phyloP scores from a whole-genome alignment of 2,329 filamentous ascomycete genomes.

The Akanthomyces muscarius region DNA sequence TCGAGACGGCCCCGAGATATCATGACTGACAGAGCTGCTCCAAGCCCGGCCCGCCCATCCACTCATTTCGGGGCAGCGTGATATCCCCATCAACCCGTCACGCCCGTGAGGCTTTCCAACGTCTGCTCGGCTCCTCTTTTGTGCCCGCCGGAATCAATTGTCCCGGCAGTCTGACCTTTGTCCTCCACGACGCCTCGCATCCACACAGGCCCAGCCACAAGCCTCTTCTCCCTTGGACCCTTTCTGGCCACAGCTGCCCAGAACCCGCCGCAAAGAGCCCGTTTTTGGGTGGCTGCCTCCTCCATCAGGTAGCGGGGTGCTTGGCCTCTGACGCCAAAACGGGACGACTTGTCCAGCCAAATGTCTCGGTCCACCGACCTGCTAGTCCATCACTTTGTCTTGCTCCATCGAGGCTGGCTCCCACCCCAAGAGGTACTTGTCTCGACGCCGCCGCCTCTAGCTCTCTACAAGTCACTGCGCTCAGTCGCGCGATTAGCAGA shows the following conservation, averaged over 20 bases:
- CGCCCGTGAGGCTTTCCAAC: conserved; percentile 7
- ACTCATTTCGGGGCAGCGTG: not conserved
- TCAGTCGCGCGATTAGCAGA: conserved; percentile 15
- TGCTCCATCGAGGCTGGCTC: conserved; percentile 3
- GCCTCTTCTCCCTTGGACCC: conserved; percentile 11
- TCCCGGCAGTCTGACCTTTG: not conserved
- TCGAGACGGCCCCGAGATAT: not conserved
- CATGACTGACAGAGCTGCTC: not conserved
- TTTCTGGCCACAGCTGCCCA: conserved; percentile 1
- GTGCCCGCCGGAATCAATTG: not conserved
- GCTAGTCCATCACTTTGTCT: conserved; percentile 10
- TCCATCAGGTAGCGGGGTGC: conserved; percentile 8
- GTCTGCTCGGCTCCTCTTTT: not conserved
- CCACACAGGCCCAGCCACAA: not conserved
- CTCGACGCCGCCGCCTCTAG: not conserved
- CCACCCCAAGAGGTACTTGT: not conserved
- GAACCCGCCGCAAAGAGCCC: conserved; percentile 1
- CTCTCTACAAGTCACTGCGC: conserved; percentile 4
- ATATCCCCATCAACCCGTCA: not conserved
- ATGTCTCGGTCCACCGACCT: conserved; percentile 12
- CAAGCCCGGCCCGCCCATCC: not conserved
- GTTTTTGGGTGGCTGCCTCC: conserved; percentile 8
- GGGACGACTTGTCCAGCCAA: conserved; percentile 12
- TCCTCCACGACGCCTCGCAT: not conserved
- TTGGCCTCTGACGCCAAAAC: conserved; percentile 3